Evolutionary conservation across 2,329 filamentous ascomycete species (phyloP).

Genomic region (Trichoderma atrobrunneum): DNA sequence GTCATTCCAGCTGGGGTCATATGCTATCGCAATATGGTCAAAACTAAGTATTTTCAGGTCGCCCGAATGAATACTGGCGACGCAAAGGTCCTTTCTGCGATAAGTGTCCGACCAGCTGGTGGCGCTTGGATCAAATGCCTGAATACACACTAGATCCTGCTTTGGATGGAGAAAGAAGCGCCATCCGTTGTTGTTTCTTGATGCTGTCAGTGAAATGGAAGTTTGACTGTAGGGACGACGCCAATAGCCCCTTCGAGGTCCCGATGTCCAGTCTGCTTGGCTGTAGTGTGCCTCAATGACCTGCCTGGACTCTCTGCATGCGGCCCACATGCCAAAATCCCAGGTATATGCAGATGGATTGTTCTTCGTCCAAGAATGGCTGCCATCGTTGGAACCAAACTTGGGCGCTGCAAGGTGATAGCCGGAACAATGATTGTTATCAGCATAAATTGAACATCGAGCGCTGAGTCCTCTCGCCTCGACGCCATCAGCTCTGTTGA

Average conservation of each 20-base stretch:
- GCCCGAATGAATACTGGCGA: too few species aligned
- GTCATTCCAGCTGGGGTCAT: neutral
- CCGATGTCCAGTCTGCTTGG: neutral
- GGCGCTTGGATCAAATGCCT: neutral
- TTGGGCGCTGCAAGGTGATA: neutral
- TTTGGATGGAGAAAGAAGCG: neutral
- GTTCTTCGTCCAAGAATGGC: neutral
- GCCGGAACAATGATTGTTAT: neutral
- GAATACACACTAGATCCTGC: neutral
- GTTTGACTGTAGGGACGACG: too few species aligned
- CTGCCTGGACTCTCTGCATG: neutral
- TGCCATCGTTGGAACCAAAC: neutral
- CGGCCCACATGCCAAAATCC: neutral
- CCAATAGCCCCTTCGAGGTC: neutral
- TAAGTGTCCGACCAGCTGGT: neutral
- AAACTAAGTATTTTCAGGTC: too few species aligned
- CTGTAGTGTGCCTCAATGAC: neutral
- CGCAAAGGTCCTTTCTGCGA: too few species aligned
- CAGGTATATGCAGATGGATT: neutral
- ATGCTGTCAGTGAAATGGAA: neutral
- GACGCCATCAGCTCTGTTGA: neutral
- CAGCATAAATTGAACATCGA: neutral
- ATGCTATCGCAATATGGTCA: neutral
- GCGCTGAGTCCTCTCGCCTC: neutral
- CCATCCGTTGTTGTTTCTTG: neutral